phyloP scores from a whole-genome alignment of 1,284 basidiomycete species.

The Veloporphyrellus conicus region DNA sequence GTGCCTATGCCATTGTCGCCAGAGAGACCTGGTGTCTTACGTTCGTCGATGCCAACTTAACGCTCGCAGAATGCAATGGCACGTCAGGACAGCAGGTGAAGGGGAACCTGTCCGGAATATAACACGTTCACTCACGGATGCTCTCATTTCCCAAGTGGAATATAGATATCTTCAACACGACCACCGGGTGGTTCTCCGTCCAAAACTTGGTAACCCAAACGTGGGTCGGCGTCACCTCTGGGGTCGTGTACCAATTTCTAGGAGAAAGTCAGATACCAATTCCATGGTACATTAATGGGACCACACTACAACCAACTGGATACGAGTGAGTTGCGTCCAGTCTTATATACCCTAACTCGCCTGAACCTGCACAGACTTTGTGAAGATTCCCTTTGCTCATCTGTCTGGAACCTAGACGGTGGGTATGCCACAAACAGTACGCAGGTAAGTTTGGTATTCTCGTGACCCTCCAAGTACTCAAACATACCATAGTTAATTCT shows the following conservation, averaged over 20 bases:
- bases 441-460: background rate
- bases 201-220: background rate
- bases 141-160: background rate
- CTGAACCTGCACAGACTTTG: background rate
- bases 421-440: background rate
- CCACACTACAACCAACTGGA: background rate
- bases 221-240: background rate
- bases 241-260: background rate
- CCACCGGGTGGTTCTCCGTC: background rate
- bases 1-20: background rate
- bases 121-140: background rate
- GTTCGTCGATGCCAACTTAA: background rate
- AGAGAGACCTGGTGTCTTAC: background rate
- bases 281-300: background rate
- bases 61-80: background rate
- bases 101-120: background rate
- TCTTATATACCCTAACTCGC: background rate
- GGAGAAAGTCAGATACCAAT: background rate
- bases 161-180: background rate
- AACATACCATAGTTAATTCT: background rate
- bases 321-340: background rate
- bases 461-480: background rate
- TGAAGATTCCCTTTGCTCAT: background rate
- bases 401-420: background rate
- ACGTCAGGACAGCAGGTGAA: background rate